Conservation (phyloP, 1,139 yeast genomes). For the Zygosaccharomyces sapae region DNA sequence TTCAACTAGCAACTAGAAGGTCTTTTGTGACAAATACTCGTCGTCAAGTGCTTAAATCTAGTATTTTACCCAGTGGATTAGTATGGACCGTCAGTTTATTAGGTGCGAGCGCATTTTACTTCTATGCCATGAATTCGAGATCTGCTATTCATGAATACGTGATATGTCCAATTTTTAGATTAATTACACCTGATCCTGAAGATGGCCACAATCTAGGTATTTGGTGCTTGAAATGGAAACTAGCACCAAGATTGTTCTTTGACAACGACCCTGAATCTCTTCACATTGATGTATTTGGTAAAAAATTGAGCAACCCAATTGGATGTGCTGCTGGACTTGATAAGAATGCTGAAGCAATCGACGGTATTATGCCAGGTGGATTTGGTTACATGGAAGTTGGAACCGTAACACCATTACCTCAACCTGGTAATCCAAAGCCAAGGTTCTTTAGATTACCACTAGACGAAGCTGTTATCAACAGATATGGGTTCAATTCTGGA, state of each 20-base stretch:
- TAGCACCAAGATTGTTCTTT: slow-evolving; percentile 55
- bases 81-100: slow-evolving; percentile 35
- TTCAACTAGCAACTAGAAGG: slow-evolving; percentile 15
- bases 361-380: slow-evolving; percentile 70
- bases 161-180: slow-evolving; percentile 69
- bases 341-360: slow-evolving; percentile 90
- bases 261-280: slow-evolving; percentile 54
- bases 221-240: slow-evolving; percentile 59
- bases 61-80: slow-evolving; percentile 23
- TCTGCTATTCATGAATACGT: slow-evolving; percentile 79
- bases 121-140: slow-evolving; percentile 66
- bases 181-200: slow-evolving; percentile 70
- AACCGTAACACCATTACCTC: slow-evolving; percentile 86
- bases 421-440: slow-evolving; percentile 90
- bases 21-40: slow-evolving; percentile 12
- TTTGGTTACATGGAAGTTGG: slow-evolving; percentile 92
- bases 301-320: slow-evolving; percentile 62
- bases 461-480: slow-evolving; percentile 86
- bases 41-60: slow-evolving; percentile 23
- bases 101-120: slow-evolving; percentile 39
- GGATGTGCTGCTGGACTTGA: slow-evolving; percentile 97
- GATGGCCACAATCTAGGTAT: slow-evolving; percentile 78
- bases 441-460: slow-evolving; percentile 79
- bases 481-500: slow-evolving; percentile 90
- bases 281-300: slow-evolving; percentile 62